Conservation (phyloP, 2,329 filamentous ascomycete genomes). For the Chaetomiaceae sp. region DNA sequence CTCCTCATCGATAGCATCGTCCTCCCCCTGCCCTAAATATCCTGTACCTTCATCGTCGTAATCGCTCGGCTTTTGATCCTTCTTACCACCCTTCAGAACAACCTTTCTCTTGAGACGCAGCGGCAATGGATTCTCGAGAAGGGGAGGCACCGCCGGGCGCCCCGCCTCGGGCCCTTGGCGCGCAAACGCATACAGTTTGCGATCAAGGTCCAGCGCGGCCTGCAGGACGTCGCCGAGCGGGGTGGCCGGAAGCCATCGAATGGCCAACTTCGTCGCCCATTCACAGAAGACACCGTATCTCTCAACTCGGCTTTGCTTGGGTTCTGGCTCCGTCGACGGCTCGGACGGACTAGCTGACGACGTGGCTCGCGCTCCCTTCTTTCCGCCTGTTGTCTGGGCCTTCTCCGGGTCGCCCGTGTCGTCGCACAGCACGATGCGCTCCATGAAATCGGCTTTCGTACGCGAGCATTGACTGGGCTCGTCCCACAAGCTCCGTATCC, state of each 20-base stretch:
- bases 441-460: slow-evolving; percentile 1
- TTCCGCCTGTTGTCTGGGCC: too few species aligned
- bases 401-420: background rate
- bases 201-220: slow-evolving; percentile 8
- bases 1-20: too few species aligned
- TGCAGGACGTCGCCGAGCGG: slow-evolving; percentile 6
- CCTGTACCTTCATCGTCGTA: too few species aligned
- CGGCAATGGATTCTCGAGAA: background rate
- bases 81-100: too few species aligned
- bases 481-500: slow-evolving; percentile 7
- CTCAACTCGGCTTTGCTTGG: too few species aligned
- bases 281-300: background rate
- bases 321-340: too few species aligned
- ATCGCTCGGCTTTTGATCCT: too few species aligned
- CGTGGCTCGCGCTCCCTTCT: too few species aligned
- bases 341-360: too few species aligned
- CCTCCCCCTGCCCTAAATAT: too few species aligned
- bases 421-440: slow-evolving; percentile 1
- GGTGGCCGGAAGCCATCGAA: background rate
- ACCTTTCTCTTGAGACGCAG: background rate
- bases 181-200: background rate
- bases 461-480: background rate
- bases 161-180: background rate
- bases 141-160: background rate
- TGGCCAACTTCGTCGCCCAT: background rate